These are phyloP conservation scores for Malus hybrid DNA, from an alignment of 331 rosid species.

Conservation along the genomic window DNA sequence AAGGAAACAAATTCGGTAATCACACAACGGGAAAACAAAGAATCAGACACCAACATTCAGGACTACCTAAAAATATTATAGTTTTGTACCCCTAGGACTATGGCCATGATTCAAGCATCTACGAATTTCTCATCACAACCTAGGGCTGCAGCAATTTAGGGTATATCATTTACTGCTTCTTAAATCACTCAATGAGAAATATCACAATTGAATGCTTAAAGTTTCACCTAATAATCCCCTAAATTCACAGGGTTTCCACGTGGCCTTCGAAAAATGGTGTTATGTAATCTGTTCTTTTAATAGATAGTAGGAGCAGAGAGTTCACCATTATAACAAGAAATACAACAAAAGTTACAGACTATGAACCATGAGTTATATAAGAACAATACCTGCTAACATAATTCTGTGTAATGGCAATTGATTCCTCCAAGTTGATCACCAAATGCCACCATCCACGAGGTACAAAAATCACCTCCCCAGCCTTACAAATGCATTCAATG, in stretches of 20 bases:
- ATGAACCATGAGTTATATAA: neutral
- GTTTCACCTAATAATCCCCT: neutral
- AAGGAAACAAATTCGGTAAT: neutral
- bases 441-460: conserved; percentile 98
- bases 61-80: neutral
- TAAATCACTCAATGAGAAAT: neutral
- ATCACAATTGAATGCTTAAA: neutral
- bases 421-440: conserved; percentile 90
- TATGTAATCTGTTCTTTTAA: neutral
- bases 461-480: conserved; percentile 88
- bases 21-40: neutral
- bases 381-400: conserved; percentile 71
- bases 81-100: neutral
- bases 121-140: neutral
- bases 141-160: neutral
- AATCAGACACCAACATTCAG: neutral
- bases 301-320: neutral
- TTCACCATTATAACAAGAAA: neutral
- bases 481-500: conserved; percentile 72
- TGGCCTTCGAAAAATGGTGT: neutral
- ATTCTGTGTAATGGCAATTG: conserved; percentile 90
- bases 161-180: too few relatives aligned
- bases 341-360: neutral
- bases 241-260: neutral
- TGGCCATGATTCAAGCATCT: neutral